Evolutionary conservation across 2,329 filamentous ascomycete genomes (phyloP), one percentile per base, ranked within the genome.

Genomic region (Coleophoma eucalyptorum): DNA sequence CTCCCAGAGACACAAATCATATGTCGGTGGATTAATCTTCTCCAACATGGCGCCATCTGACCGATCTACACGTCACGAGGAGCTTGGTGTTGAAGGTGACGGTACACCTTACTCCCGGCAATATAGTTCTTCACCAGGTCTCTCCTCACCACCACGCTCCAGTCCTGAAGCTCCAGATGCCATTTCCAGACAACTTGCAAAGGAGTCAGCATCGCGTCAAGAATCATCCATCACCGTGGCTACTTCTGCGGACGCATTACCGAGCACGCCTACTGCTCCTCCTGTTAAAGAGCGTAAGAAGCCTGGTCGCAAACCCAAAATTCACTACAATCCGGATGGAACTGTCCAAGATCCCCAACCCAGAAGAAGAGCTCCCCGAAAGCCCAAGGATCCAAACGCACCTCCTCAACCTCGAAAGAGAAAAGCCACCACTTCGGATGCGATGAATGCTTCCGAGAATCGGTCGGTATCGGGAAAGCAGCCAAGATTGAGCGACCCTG

Each of bases 251-350:
- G 45, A 43, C 40, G 37, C 37, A 38, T 32, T 47, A n/a, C 43
- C 57, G 43, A 55, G 50, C 42, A 34, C 16, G 37, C 12, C 40
- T n/a, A 15, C 46, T 35, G 19, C 45, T 34, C 32, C 51, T 38
- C 21, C 33, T 15, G 33, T 34, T 15, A 42, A 46, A 13, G 40
- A 58, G 16, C 70, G 81, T 4, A 84, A 84, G 68, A 86, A 86
- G 69, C 81, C 82, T 18, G 82, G 81, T 19, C 77, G 83, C 46
- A 86, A 86, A 63, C 81, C 83, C 61, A 87, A 77, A 62, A 80
- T 72, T 53, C 62, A 51, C 64, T 64, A 69, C 15, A 73, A 76
- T 18, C 67, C 66, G 68, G 51, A 74, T 72, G 64, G 63, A 64
- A 63, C 50, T 62, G 67, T 71, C 16, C 72, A 78, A 13, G 70